Conservation (phyloP, 2,329 filamentous ascomycete genomes). For the Ascochyta pisi region DNA sequence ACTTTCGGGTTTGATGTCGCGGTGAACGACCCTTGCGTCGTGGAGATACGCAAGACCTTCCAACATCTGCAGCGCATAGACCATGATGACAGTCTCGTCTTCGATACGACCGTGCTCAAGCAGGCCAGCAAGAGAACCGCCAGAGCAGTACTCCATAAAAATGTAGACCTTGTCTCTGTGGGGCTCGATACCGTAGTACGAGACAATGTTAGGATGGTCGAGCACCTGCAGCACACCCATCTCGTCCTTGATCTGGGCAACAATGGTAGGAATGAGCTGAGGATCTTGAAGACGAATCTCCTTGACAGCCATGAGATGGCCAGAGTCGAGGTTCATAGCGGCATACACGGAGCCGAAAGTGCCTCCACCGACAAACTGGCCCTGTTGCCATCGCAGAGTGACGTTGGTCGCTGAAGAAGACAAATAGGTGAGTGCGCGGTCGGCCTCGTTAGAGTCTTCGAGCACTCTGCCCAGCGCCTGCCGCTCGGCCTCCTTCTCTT, state of each 20-base stretch:
- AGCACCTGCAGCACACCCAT: conserved; percentile 96
- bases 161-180: conserved; percentile 99
- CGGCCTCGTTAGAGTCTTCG: conserved; percentile 93
- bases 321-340: conserved; percentile 95
- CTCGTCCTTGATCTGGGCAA: conserved; percentile 92
- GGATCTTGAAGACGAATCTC: conserved; percentile 97
- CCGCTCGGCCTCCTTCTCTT: conserved; percentile 81
- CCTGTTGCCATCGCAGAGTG: conserved; percentile 96
- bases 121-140: conserved; percentile 86
- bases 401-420: conserved; percentile 95
- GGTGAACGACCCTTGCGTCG: conserved; percentile 88
- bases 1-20: conserved; percentile 98
- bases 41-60: conserved; percentile 95
- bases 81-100: conserved; percentile 96
- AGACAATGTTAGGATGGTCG: conserved; percentile 96
- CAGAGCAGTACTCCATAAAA: conserved; percentile 99
- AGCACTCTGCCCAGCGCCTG: conserved; percentile 89
- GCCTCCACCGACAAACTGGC: conserved; percentile 95
- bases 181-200: conserved; percentile 97
- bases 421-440: conserved; percentile 90
- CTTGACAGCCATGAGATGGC: conserved; percentile 97
- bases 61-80: conserved; percentile 91
- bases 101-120: conserved; percentile 96
- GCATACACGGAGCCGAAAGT: conserved; percentile 98
- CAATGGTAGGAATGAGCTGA: conserved; percentile 92